These are phyloP conservation scores for Aristolochia californica DNA, from an alignment of 164 flowering plant genomes.

Conservation along the genomic window DNA sequence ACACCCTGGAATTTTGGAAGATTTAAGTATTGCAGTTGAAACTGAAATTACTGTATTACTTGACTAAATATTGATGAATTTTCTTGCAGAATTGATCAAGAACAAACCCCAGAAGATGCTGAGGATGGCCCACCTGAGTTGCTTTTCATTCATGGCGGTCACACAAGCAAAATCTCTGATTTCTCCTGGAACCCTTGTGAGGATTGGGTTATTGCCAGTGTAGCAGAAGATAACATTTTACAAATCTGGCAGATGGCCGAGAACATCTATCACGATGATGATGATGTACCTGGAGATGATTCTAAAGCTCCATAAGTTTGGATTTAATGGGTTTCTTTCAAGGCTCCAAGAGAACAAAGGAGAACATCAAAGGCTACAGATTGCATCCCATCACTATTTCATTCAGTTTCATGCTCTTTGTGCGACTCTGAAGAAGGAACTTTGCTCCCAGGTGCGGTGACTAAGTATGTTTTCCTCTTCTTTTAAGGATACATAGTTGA, in stretches of 20 bases:
- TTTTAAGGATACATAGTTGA: too few relatives aligned
- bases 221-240: slow-evolving; percentile 93
- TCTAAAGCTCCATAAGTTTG: slow-evolving; percentile 29
- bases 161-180: slow-evolving; percentile 93
- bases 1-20: neutral
- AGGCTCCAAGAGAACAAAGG: too few relatives aligned
- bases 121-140: slow-evolving; percentile 98
- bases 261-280: slow-evolving; percentile 92
- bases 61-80: neutral
- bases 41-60: neutral
- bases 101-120: slow-evolving; percentile 89
- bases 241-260: slow-evolving; percentile 99
- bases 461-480: too few relatives aligned
- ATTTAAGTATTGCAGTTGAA: neutral
- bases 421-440: too few relatives aligned
- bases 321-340: neutral
- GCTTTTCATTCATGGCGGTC: slow-evolving; percentile 96
- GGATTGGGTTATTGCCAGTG: slow-evolving; percentile 94
- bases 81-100: slow-evolving; percentile 69
- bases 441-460: too few relatives aligned
- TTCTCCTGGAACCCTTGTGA: slow-evolving; percentile 99
- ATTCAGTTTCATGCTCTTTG: too few relatives aligned
- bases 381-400: too few relatives aligned
- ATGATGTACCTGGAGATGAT: slow-evolving; percentile 66
- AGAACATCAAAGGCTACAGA: neutral